phyloP scores from a whole-genome alignment of 225 moss, liverwort and hornwort species.

The Physcomitrium patens region DNA sequence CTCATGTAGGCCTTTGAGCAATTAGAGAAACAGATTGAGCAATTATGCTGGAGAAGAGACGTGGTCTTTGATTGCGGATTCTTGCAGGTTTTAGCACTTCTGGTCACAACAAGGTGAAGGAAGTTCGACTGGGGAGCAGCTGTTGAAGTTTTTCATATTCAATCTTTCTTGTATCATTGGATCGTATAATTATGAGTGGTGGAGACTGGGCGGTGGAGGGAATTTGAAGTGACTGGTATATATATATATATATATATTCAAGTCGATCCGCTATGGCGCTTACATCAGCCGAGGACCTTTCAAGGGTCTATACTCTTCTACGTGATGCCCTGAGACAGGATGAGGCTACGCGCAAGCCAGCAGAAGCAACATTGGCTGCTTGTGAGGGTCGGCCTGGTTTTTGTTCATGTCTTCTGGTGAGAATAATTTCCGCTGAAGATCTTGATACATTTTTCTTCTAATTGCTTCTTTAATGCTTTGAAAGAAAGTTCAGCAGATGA shows the following conservation, averaged over 20 bases:
- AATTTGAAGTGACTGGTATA: not conserved
- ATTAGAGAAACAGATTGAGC: not conserved
- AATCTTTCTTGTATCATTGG: not conserved
- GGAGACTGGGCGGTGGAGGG: conserved; percentile 23
- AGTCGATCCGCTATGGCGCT: conserved; percentile 68
- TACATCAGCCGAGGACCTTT: conserved; percentile 81
- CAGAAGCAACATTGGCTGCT: conserved; percentile 85
- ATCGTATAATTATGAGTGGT: conserved; percentile 26
- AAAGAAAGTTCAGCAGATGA: conserved; percentile 2
- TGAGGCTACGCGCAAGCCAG: conserved; percentile 85
- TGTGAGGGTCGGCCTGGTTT: conserved; percentile 97
- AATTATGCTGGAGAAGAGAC: not conserved
- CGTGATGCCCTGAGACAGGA: conserved; percentile 91
- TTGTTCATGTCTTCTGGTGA: conserved; percentile 99
- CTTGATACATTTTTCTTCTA: conserved; percentile 11
- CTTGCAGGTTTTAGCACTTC: too few relatives aligned
- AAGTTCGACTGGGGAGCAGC: too few relatives aligned
- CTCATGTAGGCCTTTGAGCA: not conserved
- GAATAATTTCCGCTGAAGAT: conserved; percentile 11
- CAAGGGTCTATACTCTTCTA: conserved; percentile 84
- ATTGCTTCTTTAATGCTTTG: not conserved
- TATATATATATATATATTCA: conserved; percentile 1
- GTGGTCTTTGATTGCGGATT: conserved; percentile 16
- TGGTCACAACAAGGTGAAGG: too few relatives aligned
- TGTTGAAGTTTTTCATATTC: not conserved